phyloP scores from a whole-genome alignment of 495 filamentous ascomycete species.

The Cryomyces minteri region DNA sequence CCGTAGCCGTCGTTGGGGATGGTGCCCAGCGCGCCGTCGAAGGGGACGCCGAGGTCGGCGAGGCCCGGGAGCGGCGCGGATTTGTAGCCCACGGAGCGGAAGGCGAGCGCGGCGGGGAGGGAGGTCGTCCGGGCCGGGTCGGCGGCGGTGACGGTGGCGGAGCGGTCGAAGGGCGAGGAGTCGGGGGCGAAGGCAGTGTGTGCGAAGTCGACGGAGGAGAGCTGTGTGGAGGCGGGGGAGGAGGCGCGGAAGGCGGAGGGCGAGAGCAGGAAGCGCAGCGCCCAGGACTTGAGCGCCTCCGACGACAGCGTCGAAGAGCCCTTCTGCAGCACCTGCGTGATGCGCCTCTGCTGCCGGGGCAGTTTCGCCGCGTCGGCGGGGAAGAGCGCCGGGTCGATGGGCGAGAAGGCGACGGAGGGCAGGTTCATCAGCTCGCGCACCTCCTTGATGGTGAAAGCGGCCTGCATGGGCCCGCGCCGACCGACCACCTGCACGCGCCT shows the following conservation, averaged over 20 bases:
- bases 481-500: conserved; percentile 72
- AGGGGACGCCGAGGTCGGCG: conserved; percentile 56
- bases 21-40: conserved; percentile 51
- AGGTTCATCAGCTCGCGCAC: conserved; percentile 70
- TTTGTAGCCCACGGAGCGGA: conserved; percentile 86
- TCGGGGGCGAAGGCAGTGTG: conserved; percentile 34
- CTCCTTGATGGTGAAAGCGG: conserved; percentile 89
- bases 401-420: conserved; percentile 50
- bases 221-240: conserved; percentile 19
- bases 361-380: conserved; percentile 37
- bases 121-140: conserved; percentile 14
- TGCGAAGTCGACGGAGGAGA: conserved; percentile 47
- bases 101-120: conserved; percentile 47
- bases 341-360: conserved; percentile 51
- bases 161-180: conserved; percentile 27
- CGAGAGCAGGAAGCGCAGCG: conserved; percentile 61
- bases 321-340: conserved; percentile 64
- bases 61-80: conserved; percentile 61
- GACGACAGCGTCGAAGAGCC: conserved; percentile 35
- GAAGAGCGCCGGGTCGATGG: conserved; percentile 44
- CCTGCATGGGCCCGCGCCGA: conserved; percentile 73
- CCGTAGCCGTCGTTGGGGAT: conserved; percentile 76
- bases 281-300: conserved; percentile 50
- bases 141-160: conserved; percentile 33
- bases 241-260: conserved; percentile 48